Percentiles rank a stretch among this genome's conserved stretches.
Conservation (phyloP, 2,329 filamentous ascomycete genomes). For the Pestalotiopsis sp. region DNA sequence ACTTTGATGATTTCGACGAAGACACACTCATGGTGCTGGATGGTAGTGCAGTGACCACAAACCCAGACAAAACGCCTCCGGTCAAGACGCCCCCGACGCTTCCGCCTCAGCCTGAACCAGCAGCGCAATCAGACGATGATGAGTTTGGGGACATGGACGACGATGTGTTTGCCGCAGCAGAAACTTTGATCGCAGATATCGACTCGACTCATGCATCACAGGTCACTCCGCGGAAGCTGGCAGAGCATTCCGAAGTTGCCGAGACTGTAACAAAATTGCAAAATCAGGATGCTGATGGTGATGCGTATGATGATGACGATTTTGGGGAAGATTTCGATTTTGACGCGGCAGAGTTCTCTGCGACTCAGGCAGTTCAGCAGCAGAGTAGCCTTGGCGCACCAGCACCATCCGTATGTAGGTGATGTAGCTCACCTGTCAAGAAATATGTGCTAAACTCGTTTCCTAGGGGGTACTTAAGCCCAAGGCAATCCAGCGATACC, state of each 20-base stretch:
- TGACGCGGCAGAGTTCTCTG: constrained; percentile 73
- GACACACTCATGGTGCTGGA: constrained; percentile 60
- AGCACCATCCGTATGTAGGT: constrained; percentile 56
- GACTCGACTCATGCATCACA: constrained; percentile 29
- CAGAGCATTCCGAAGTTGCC: background rate
- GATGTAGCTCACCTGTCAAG: constrained; percentile 24
- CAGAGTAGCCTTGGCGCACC: constrained; percentile 23
- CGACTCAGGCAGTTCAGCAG: constrained; percentile 63
- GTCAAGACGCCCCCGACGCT: constrained; percentile 15
- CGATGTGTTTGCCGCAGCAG: constrained; percentile 55
- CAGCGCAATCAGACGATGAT: constrained; percentile 19
- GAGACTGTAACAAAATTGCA: constrained; percentile 12
- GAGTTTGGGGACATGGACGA: constrained; percentile 71
- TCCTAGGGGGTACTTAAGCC: constrained; percentile 68
- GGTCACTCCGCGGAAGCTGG: constrained; percentile 14
- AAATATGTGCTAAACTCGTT: constrained; percentile 26
- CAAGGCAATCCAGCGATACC: constrained; percentile 83
- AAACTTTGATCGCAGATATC: constrained; percentile 39
- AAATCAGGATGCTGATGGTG: constrained; percentile 40
- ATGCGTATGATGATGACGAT: constrained; percentile 69
- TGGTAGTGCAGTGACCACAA: constrained; percentile 33
- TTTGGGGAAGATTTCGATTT: constrained; percentile 76
- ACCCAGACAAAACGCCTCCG: constrained; percentile 14
- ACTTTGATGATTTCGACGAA: constrained; percentile 52
- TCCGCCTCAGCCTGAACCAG: constrained; percentile 20